Evolutionary conservation across 352 stramenopile genomes (phyloP).

Genomic region (Thraustochytrium striatum): DNA sequence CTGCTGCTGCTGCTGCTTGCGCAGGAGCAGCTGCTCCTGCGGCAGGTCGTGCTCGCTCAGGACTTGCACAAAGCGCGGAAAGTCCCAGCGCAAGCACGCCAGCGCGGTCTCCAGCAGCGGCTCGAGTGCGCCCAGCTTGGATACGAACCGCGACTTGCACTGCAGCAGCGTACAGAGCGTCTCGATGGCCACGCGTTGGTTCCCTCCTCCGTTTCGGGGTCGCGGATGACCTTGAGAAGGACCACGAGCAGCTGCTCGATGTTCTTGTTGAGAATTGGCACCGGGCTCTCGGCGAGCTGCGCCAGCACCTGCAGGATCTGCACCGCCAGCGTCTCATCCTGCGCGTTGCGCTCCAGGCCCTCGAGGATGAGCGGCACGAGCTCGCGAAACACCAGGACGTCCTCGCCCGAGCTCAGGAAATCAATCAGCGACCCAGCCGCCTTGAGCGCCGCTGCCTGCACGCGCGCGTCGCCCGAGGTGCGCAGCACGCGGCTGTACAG

Average conservation of each 20-base stretch:
- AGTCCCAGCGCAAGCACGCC: neutral
- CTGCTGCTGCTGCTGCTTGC: neutral
- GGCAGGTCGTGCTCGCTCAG: slow-evolving; percentile 1
- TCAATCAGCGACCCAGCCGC: slow-evolving; percentile 14
- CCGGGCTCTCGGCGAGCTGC: slow-evolving; percentile 11
- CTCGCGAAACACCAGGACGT: slow-evolving; percentile 32
- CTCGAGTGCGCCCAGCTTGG: neutral
- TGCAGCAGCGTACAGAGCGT: slow-evolving; percentile 5
- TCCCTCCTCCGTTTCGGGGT: neutral
- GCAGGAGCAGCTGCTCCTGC: slow-evolving; percentile 10
- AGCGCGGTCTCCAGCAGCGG: slow-evolving; percentile 15
- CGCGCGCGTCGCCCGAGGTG: neutral
- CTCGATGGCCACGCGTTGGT: slow-evolving; percentile 11
- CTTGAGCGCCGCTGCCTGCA: slow-evolving; percentile 26
- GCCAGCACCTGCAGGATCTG: slow-evolving; percentile 11
- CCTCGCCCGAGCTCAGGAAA: slow-evolving; percentile 17
- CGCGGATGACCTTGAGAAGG: neutral
- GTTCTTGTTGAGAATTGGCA: slow-evolving; percentile 41
- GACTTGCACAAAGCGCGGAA: slow-evolving; percentile 1
- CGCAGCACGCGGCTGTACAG: slow-evolving; percentile 7
- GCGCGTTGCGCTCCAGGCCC: neutral
- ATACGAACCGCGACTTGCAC: slow-evolving; percentile 40
- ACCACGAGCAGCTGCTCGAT: slow-evolving; percentile 17
- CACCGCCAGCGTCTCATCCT: slow-evolving; percentile 22
- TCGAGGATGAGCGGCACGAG: slow-evolving; percentile 29